Percentiles rank a stretch among this genome's conserved stretches.
Conservation (phyloP, 331 rosid genomes). For the Stylosanthes scabra region DNA sequence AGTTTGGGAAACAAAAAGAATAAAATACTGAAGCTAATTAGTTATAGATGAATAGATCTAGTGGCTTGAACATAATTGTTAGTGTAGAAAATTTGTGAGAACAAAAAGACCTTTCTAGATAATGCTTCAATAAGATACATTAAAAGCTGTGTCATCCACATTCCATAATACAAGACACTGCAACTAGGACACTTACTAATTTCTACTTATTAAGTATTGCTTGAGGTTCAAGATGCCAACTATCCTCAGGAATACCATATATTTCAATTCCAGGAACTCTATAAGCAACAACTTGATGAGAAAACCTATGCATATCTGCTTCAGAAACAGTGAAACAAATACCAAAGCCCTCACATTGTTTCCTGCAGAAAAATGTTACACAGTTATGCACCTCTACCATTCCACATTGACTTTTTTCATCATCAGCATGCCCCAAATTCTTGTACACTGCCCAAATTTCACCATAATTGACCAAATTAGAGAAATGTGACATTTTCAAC, state of each 20-base stretch:
- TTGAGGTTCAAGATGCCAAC: conserved; percentile 35
- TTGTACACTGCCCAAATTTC: conserved; percentile 36
- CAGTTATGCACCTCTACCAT: conserved; percentile 29
- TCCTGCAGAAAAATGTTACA: conserved; percentile 28
- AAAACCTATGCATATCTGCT: conserved; percentile 21
- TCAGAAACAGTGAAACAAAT: background rate
- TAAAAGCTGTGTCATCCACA: background rate
- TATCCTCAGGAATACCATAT: conserved; percentile 36
- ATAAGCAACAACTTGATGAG: conserved; percentile 29
- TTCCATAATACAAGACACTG: background rate
- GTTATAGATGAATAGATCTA: too few species aligned
- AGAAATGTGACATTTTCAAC: conserved; percentile 20
- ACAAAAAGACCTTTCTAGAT: too few species aligned
- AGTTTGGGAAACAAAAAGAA: too few species aligned
- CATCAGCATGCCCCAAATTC: conserved; percentile 25
- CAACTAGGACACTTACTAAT: too few species aligned
- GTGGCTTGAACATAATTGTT: too few species aligned
- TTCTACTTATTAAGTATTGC: conserved; percentile 3
- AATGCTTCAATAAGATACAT: too few species aligned
- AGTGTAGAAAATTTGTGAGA: too few species aligned
- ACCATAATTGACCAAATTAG: conserved; percentile 26
- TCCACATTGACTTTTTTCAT: conserved; percentile 20
- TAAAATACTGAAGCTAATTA: too few species aligned
- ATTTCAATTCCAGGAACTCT: conserved; percentile 29
- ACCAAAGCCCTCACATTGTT: background rate